phyloP scores from a whole-genome alignment of 2,329 filamentous ascomycete genomes.

The Phyllosticta citribraziliensis region DNA sequence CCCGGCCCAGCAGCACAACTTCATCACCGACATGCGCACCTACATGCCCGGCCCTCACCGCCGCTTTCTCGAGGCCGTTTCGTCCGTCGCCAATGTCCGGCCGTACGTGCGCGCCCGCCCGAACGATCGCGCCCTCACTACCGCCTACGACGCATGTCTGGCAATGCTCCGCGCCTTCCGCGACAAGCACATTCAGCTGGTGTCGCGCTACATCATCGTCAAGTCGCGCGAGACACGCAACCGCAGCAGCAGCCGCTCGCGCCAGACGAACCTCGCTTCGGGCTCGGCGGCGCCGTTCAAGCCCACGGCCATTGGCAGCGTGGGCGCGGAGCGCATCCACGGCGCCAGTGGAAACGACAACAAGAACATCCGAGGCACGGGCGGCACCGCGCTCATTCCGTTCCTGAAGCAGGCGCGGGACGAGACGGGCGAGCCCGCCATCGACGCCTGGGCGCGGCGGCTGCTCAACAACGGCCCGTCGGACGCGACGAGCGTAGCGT shows the following conservation, averaged over 20 bases:
- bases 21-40: conserved; percentile 90
- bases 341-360: not conserved
- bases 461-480: conserved; percentile 45
- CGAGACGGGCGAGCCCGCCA: conserved; percentile 86
- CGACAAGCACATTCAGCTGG: conserved; percentile 93
- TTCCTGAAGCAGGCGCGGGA: conserved; percentile 95
- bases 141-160: conserved; percentile 86
- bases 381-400: conserved; percentile 85
- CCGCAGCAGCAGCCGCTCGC: conserved; percentile 50
- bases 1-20: conserved; percentile 60
- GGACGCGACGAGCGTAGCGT: conserved; percentile 12
- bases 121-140: conserved; percentile 54
- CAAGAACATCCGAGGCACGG: conserved; percentile 69
- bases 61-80: conserved; percentile 75
- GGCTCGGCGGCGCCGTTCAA: conserved; percentile 23
- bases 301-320: conserved; percentile 13
- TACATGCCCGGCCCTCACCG: conserved; percentile 96
- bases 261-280: conserved; percentile 53
- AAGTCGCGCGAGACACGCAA: conserved; percentile 68
- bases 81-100: conserved; percentile 74
- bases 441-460: conserved; percentile 55
- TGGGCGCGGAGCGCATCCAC: conserved; percentile 12
- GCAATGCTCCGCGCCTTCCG: conserved; percentile 68
- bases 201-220: conserved; percentile 89
- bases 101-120: conserved; percentile 60